Evolutionary conservation across 768 basidiomycete genomes (phyloP).

Genomic region (Suillus subaureus): DNA sequence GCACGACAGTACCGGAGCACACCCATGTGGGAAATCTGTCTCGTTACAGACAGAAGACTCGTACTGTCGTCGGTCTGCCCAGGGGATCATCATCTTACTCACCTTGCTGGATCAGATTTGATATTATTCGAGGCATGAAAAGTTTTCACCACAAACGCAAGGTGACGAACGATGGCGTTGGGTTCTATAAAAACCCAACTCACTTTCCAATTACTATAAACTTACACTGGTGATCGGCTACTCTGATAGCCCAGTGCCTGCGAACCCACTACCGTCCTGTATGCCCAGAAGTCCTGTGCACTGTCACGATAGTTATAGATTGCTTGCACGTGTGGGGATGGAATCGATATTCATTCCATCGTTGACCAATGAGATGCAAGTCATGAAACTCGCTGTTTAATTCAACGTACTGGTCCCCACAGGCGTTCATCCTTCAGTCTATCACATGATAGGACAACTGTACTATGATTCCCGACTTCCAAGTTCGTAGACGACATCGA

Average conservation of each 20-base stretch:
- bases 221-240: background rate
- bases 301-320: background rate
- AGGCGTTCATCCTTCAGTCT: background rate
- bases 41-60: background rate
- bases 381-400: background rate
- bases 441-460: background rate
- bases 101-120: background rate
- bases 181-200: background rate
- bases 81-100: background rate
- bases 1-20: background rate
- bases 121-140: background rate
- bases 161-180: background rate
- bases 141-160: background rate
- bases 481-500: too few species aligned
- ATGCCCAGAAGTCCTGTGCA: background rate
- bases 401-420: background rate
- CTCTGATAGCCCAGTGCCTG: background rate
- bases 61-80: background rate
- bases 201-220: background rate
- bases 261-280: background rate
- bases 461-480: too few species aligned
- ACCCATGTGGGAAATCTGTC: background rate
- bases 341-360: background rate
- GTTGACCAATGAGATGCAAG: background rate
- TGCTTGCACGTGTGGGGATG: background rate